Evolutionary conservation across 2,329 filamentous ascomycete genomes (phyloP).

Genomic region (Huntiella moniliformis): DNA sequence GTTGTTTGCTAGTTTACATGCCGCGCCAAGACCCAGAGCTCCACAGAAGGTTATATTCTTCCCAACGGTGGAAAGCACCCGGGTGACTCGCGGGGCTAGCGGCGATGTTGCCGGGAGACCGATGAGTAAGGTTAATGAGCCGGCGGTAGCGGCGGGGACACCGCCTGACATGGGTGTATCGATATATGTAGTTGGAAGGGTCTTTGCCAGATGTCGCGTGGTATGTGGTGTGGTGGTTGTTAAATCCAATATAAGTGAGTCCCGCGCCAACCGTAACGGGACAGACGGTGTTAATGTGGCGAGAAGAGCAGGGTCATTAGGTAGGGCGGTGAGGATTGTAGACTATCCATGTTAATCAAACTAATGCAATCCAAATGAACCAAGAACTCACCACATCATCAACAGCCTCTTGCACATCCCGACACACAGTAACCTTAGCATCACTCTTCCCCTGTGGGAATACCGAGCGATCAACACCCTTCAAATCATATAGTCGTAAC

Average conservation of each 20-base stretch:
- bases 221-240: not conserved
- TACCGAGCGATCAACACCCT: slow-evolving; percentile 14
- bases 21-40: slow-evolving; percentile 63
- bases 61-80: slow-evolving; percentile 65
- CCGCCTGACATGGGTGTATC: slow-evolving; percentile 96
- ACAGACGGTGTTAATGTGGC: no score
- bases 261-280: no score
- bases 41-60: slow-evolving; percentile 74
- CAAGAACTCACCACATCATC: no score
- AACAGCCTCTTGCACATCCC: no score
- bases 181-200: slow-evolving; percentile 39
- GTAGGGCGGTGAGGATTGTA: slow-evolving; percentile 72
- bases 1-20: slow-evolving; percentile 92
- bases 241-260: no score
- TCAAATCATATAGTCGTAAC: slow-evolving; percentile 38
- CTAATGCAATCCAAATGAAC: no score
- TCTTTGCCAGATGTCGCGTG: not conserved
- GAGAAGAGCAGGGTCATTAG: slow-evolving; percentile 34
- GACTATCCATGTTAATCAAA: slow-evolving; percentile 33
- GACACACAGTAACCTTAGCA: not conserved
- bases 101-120: slow-evolving; percentile 37
- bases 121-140: slow-evolving; percentile 90
- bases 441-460: not conserved
- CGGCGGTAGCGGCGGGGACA: slow-evolving; percentile 74
- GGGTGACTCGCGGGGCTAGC: slow-evolving; percentile 44